Conservation (phyloP, 2,329 filamentous ascomycete species). For the Alternaria sp. region DNA sequence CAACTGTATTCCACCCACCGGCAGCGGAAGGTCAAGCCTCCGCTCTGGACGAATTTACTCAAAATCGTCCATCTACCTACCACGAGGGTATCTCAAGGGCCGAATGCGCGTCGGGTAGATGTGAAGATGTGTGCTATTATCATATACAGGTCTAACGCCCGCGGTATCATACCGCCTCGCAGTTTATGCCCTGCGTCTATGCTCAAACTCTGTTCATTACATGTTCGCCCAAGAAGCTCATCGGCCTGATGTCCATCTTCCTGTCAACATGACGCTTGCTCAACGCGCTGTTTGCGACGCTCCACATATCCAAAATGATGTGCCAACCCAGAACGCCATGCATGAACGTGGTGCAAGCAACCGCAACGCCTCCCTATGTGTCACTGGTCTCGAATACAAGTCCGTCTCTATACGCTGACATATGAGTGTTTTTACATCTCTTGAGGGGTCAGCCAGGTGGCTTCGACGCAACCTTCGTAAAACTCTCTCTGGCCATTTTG, state of each 20-base stretch:
- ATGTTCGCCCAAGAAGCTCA: neutral
- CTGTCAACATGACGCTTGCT: neutral
- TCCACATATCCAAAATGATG: slow-evolving; percentile 15
- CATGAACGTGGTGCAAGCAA: slow-evolving; percentile 25
- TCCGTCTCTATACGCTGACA: slow-evolving; percentile 4
- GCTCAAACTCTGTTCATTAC: slow-evolving; percentile 10
- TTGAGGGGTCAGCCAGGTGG: slow-evolving; percentile 49
- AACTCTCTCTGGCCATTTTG: slow-evolving; percentile 39
- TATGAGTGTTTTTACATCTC: slow-evolving; percentile 17
- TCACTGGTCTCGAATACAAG: slow-evolving; percentile 10
- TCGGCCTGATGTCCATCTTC: neutral
- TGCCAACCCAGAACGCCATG: slow-evolving; percentile 34
- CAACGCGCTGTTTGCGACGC: slow-evolving; percentile 5
- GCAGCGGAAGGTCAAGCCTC: neutral
- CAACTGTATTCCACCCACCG: neutral
- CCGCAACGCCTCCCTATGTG: slow-evolving; percentile 34
- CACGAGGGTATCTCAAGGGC: neutral
- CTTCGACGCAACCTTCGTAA: slow-evolving; percentile 45
- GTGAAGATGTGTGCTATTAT: neutral
- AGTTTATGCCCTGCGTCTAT: neutral
- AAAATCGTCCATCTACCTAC: neutral
- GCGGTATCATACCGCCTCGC: slow-evolving; percentile 1
- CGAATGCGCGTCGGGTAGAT: neutral
- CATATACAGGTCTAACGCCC: neutral
- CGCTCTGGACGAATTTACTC: neutral